Evolutionary conservation across 768 basidiomycete genomes (phyloP).

Genomic region (Agaricus subrufescens): DNA sequence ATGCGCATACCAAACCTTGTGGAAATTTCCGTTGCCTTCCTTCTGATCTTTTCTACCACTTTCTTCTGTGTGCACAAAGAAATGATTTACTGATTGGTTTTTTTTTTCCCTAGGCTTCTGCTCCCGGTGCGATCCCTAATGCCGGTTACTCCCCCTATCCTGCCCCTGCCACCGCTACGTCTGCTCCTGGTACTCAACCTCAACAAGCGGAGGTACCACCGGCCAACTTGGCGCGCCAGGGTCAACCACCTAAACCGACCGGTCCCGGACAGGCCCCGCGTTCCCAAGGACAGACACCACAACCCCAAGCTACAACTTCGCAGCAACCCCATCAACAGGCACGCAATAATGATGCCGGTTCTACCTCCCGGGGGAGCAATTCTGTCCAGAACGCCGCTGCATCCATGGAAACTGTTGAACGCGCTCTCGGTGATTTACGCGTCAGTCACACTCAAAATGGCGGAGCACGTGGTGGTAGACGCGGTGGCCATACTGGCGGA

Average conservation of each 20-base stretch:
- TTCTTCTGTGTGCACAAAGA: background rate
- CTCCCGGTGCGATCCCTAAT: constrained; percentile 29
- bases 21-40: constrained; percentile 61
- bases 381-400: constrained; percentile 69
- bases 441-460: constrained; percentile 26
- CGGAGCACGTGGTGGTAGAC: constrained; percentile 24
- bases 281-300: constrained; percentile 18
- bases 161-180: constrained; percentile 14
- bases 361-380: constrained; percentile 26
- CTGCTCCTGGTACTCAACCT: constrained; percentile 14
- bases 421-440: constrained; percentile 48
- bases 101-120: constrained; percentile 38
- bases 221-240: constrained; percentile 14
- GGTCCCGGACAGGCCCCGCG: constrained; percentile 18
- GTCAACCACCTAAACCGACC: constrained; percentile 20
- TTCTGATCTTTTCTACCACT: constrained; percentile 32
- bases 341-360: constrained; percentile 11
- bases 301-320: constrained; percentile 7
- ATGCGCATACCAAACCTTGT: constrained; percentile 41
- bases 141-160: constrained; percentile 14
- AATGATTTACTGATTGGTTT: background rate
- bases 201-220: constrained; percentile 17
- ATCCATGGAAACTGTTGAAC: constrained; percentile 65
- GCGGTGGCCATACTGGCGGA: constrained; percentile 19
- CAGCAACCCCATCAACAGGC: constrained; percentile 13